phyloP scores from a whole-genome alignment of 257 asterid species.

The Plectranthus barbatus region DNA sequence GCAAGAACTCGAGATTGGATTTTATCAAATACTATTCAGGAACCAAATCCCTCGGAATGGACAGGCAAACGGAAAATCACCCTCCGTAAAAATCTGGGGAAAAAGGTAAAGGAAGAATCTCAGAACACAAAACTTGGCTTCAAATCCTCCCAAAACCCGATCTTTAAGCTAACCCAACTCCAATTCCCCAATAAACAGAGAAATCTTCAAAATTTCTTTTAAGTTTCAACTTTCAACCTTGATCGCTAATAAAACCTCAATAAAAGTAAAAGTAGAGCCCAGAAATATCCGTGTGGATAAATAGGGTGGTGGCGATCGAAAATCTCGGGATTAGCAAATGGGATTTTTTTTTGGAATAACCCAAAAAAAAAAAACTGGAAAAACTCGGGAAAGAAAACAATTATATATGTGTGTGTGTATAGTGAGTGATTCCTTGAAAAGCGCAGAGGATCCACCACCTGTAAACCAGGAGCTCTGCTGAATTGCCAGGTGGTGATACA shows the following conservation, averaged over 20 bases:
- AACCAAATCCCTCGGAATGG: conserved; percentile 11
- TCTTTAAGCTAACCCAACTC: conserved; percentile 29
- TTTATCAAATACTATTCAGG: conserved; percentile 10
- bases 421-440: not conserved
- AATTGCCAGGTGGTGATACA: conserved; percentile 29
- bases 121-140: conserved; percentile 25
- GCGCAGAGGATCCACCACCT: conserved; percentile 29
- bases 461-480: conserved; percentile 18
- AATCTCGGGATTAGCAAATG: no score
- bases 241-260: no score
- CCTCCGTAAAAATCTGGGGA: not conserved
- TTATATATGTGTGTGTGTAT: not conserved
- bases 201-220: no score
- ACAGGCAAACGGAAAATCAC: not conserved
- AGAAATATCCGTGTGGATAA: no score
- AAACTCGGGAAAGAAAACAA: not conserved
- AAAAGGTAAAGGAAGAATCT: not conserved
- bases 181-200: not conserved
- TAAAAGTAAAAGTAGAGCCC: no score
- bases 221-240: no score
- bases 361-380: not conserved
- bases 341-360: not conserved
- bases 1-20: conserved; percentile 19
- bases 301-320: no score
- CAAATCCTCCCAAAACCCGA: conserved; percentile 28